phyloP scores from a whole-genome alignment of 805 yeast species.

The Lipomyces yamanashiensis region DNA sequence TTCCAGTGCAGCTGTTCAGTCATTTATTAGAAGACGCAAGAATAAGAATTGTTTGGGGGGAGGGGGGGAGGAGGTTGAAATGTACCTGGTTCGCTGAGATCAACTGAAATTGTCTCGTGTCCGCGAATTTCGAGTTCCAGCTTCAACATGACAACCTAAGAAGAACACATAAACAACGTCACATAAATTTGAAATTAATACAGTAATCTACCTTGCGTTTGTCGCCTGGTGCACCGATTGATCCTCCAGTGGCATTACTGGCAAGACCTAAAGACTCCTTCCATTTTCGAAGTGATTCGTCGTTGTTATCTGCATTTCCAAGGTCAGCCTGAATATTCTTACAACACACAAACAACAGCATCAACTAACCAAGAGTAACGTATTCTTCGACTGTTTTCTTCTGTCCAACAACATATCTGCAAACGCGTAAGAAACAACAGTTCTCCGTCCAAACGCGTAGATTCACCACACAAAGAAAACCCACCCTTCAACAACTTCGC shows the following conservation, averaged over 20 bases:
- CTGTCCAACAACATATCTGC: slow-evolving; percentile 58
- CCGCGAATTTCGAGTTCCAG: slow-evolving; percentile 74
- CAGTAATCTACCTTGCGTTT: slow-evolving; percentile 48
- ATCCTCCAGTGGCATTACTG: slow-evolving; percentile 16
- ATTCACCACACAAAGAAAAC: not conserved
- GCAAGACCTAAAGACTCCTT: slow-evolving; percentile 81
- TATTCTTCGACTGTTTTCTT: slow-evolving; percentile 86
- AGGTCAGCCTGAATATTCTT: not conserved
- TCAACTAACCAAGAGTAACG: slow-evolving; percentile 53
- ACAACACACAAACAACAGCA: not conserved
- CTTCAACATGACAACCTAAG: slow-evolving; percentile 40
- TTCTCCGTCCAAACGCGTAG: not conserved
- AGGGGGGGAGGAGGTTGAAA: too few species aligned
- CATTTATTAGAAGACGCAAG: not conserved
- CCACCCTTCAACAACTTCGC: slow-evolving; percentile 22
- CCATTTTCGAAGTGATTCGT: slow-evolving; percentile 90
- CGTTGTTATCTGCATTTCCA: slow-evolving; percentile 69
- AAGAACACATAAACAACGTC: slow-evolving; percentile 45
- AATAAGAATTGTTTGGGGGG: not conserved
- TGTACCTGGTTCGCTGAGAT: slow-evolving; percentile 59
- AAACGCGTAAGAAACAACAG: not conserved
- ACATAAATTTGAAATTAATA: slow-evolving; percentile 68
- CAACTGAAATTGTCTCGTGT: slow-evolving; percentile 68
- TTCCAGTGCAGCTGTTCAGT: slow-evolving; percentile 53
- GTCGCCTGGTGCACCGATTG: slow-evolving; percentile 72